These are phyloP conservation scores for Fusarium pseudograminearum DNA, from an alignment of 2,329 filamentous ascomycete genomes.

Conservation along the genomic window DNA sequence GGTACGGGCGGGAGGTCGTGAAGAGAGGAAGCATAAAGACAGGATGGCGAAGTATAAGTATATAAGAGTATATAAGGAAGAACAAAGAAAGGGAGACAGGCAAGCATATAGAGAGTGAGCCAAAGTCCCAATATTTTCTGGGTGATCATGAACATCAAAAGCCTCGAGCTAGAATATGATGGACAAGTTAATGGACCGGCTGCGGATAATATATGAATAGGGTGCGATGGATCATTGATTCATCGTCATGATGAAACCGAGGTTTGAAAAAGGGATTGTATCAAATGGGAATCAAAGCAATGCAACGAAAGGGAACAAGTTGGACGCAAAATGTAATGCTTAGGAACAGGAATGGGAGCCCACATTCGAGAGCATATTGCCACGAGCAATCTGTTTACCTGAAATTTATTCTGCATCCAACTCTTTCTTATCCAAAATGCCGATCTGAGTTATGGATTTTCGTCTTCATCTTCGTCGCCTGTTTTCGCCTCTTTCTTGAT, in stretches of 20 bases:
- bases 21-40: constrained; percentile 1
- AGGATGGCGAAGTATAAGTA: constrained; percentile 3
- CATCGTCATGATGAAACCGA: background rate
- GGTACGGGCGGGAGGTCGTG: background rate
- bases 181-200: background rate
- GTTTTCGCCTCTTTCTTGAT: background rate
- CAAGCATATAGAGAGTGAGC: constrained; percentile 11
- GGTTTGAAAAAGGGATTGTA: constrained; percentile 8
- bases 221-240: background rate
- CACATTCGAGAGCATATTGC: background rate
- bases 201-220: constrained; percentile 7
- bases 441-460: background rate
- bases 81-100: background rate
- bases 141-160: background rate
- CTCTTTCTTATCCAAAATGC: background rate
- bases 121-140: background rate
- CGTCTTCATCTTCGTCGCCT: constrained; percentile 18
- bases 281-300: constrained; percentile 26
- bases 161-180: background rate
- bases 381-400: background rate
- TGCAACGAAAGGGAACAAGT: background rate
- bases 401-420: background rate
- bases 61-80: constrained; percentile 11
- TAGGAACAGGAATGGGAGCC: background rate
- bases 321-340: background rate